Evolutionary conservation across 352 stramenopile species (phyloP), one percentile per base, ranked within the genome.

Genomic region (Globisporangium emineosum): DNA sequence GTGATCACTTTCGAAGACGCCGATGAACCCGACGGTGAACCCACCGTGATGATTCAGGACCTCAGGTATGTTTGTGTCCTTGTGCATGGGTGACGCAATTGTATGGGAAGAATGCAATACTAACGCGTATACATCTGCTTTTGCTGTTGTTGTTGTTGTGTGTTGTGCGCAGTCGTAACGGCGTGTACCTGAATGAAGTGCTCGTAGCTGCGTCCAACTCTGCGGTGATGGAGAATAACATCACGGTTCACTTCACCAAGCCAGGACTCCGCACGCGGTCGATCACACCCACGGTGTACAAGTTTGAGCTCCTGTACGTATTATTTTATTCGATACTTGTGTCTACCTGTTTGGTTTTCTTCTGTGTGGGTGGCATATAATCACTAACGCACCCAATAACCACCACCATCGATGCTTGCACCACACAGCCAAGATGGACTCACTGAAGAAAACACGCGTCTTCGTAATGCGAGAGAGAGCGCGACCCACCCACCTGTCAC

Each of bases 181-280:
- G 79, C 51, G 79, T 93, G 29, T 93, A 76, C 59, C 74, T 91
- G 52, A 91, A 93, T 66, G 79, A 78, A 32, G 74, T 79, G 60
- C 71, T 60, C 29, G 57, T 91, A 12, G 80, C 81, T 47, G 84
- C 81, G 65, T 65, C 61, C 5, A 67, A 72, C 6, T 72, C 64
- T 19, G 64, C 64, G 19, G 32, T 49, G 25, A 47, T 93, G 17
- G 50, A 61, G 37, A 65, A 68, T 1, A 84, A 83, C 27, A 70
- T 67, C 65, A 91, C 81, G 1, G 62, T 93, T 27, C 84, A 93
- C 60, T 90, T 93, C 35, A 90, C 82, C 5, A 86, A 78, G 25
- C 84, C 84, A 47, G 82, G 81, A 1, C 33, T 68, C 19, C 50
- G 51, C 56, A 12, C 61, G 13, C 66, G 69, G 32, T 62, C 67